Conservation (phyloP, 192 early-diverging fungal genomes). For the Lobosporangium transversale region DNA sequence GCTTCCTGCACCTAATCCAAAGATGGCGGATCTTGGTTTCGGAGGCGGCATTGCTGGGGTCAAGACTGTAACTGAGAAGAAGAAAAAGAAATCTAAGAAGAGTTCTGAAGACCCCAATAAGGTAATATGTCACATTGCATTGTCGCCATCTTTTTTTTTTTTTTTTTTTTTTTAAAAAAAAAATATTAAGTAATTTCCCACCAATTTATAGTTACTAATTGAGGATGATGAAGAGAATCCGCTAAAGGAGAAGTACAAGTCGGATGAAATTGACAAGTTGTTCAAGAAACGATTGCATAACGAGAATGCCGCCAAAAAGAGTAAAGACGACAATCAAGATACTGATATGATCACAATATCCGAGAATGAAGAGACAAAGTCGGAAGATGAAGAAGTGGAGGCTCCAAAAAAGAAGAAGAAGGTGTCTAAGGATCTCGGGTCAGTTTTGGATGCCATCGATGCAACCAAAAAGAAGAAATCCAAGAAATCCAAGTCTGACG, state of each 20-base stretch:
- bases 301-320: constrained; percentile 9
- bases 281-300: constrained; percentile 56
- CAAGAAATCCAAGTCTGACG: constrained; percentile 55
- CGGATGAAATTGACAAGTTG: constrained; percentile 62
- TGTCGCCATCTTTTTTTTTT: background rate
- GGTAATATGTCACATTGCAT: constrained; percentile 12
- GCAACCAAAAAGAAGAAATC: constrained; percentile 63
- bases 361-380: constrained; percentile 26
- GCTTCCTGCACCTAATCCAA: constrained; percentile 54
- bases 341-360: constrained; percentile 30
- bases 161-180: background rate
- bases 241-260: constrained; percentile 53
- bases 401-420: constrained; percentile 57
- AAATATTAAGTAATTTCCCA: too few species aligned
- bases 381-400: constrained; percentile 30
- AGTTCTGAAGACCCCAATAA: constrained; percentile 54
- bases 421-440: constrained; percentile 58
- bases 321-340: constrained; percentile 6
- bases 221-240: constrained; percentile 46
- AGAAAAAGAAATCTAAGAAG: constrained; percentile 64
- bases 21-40: constrained; percentile 67
- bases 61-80: constrained; percentile 48
- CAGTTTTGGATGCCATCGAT: constrained; percentile 65
- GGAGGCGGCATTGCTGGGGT: constrained; percentile 55
- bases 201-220: constrained; percentile 34